Evolutionary conservation across 1,139 yeast species (phyloP).

Genomic region (Yamadazyma blattariae): DNA sequence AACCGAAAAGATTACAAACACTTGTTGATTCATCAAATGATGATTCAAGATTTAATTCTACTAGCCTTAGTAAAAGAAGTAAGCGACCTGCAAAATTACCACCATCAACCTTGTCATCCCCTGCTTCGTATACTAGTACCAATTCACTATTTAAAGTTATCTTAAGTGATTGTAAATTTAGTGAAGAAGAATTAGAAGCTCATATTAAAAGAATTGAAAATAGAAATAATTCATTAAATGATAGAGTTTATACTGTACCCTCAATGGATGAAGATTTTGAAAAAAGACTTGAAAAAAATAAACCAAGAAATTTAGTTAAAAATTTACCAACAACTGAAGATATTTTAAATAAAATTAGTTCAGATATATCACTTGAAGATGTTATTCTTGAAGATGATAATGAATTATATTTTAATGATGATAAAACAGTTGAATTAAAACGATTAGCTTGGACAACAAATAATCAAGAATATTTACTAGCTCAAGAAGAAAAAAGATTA

Average conservation of each 20-base stretch:
- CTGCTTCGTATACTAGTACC: neutral
- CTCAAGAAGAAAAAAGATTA: conserved; percentile 80
- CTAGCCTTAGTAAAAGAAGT: no score
- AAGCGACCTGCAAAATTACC: no score
- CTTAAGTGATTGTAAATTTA: conserved; percentile 21
- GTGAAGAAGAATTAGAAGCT: conserved; percentile 15
- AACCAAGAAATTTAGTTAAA: conserved; percentile 53
- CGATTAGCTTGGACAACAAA: conserved; percentile 86
- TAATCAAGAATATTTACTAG: conserved; percentile 80
- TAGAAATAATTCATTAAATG: conserved; percentile 16
- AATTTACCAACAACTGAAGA: conserved; percentile 56
- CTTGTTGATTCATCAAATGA: neutral
- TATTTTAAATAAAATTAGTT: conserved; percentile 50
- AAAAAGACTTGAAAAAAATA: conserved; percentile 29
- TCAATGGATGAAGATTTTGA: conserved; percentile 8
- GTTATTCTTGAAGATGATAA: conserved; percentile 67
- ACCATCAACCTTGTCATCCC: no score
- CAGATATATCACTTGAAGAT: conserved; percentile 55
- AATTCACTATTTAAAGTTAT: neutral
- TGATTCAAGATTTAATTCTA: no score
- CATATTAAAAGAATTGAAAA: conserved; percentile 20
- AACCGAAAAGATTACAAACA: neutral
- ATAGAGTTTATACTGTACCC: conserved; percentile 6
- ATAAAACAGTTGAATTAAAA: conserved; percentile 59
- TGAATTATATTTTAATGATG: conserved; percentile 65